phyloP scores from a whole-genome alignment of 139 green algal species.

The Ettlia oleoabundans region DNA sequence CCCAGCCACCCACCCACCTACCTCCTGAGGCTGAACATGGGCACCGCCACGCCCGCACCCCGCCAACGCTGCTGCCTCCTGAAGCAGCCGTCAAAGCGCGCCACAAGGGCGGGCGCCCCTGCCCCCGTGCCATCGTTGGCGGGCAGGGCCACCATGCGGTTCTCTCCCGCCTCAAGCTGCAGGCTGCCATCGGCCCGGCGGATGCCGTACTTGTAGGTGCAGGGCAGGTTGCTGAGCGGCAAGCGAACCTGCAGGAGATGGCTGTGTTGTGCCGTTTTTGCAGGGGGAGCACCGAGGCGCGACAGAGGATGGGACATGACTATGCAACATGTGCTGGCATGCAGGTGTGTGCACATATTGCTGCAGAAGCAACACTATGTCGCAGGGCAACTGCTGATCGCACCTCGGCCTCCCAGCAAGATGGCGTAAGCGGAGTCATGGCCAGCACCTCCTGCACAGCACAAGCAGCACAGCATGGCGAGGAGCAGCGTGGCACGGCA shows the following conservation, averaged over 20 bases:
- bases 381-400: too few species aligned
- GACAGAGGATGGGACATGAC: too few species aligned
- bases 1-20: too few species aligned
- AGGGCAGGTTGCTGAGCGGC: conserved; percentile 69
- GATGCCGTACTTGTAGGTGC: conserved; percentile 91
- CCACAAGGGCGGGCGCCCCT: conserved; percentile 58
- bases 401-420: conserved; percentile 62
- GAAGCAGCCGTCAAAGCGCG: conserved; percentile 75
- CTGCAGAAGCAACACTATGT: too few species aligned
- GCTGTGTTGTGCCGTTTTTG: too few species aligned
- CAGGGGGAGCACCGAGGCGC: too few species aligned
- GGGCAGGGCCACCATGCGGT: conserved; percentile 39
- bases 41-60: conserved; percentile 86
- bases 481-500: neutral
- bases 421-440: conserved; percentile 41
- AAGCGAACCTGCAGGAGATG: too few species aligned
- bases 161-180: conserved; percentile 46
- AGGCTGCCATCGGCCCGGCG: conserved; percentile 22
- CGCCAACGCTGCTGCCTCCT: conserved; percentile 74
- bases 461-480: neutral
- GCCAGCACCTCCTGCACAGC: conserved; percentile 57
- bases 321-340: too few species aligned
- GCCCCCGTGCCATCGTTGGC: conserved; percentile 13
- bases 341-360: neutral
- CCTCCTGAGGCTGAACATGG: conserved; percentile 91